Base-by-base conservation (phyloP, 257 asterid genomes). In the Fraxinus cuspidata region DNA sequence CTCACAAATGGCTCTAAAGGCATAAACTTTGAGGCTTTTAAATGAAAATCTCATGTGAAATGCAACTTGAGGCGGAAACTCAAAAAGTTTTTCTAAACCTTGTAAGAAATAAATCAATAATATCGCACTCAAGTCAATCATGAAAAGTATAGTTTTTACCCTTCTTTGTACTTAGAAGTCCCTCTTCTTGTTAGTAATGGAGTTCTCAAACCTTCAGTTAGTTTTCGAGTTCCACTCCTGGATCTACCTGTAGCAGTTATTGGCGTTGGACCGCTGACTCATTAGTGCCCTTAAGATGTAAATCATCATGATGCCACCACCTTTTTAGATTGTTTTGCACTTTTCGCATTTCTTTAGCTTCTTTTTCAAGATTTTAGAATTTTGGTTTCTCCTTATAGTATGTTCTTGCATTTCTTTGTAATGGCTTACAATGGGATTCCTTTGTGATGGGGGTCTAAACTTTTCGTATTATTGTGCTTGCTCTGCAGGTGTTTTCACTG, bases 401-500 rank as follows among this genome's bases (percentile, higher is more conserved):
- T 60, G 32, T 70, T 21, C 63, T 66, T 73, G 65, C 31, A 19
- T 72, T n/a, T 66, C 27, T 44, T 29, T 76, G 4, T 34, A 70
- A 32, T 3, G 51, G 51, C 18, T 13, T 11, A 42, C 4, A 12
- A 15, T 42, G 51, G 51, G 51, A 32, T 64, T 27, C 44, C 15
- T 44, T 66, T 76, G 15, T 29, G 60, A 40, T 8, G 25, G 65
- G 65, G 60, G 35, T 71, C 47, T 34, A 3, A 16, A 60, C 23
- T 63, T 27, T 73, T 74, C 5, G 12, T 51, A 25, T 44, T 35
- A 31, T 53, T 75, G 28, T 49, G 18, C 77, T 77, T 83, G 71
- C 69, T 29, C 68, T 87, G 76, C 90, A 96, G 99, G 97, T 84
- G 97, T 96, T 86, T 96, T 96, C 88, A 96, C 99, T 12, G 99